Evolutionary conservation across 140 eudicot species (phyloP), one percentile per base, ranked within the genome.

Genomic region (Eryngium alpinum): DNA sequence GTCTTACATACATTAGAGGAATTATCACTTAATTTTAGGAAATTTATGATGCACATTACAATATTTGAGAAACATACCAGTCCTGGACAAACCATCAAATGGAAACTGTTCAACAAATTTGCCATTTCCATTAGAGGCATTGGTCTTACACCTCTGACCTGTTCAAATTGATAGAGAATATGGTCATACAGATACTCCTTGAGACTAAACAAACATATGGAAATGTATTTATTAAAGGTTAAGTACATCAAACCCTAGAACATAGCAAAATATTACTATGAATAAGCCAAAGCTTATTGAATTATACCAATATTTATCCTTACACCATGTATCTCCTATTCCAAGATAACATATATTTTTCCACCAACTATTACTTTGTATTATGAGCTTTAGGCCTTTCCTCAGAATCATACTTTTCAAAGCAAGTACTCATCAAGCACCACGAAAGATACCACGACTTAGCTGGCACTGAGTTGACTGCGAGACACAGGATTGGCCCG

Each of bases 91-190:
- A 92, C 90, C 83, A 84, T 88, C 86, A 92, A 63, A 78, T 84
- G 84, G 81, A 86, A 83, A 81, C 88, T 92, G 84, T 87, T 94
- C 72, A 94, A 83, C 79, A 94, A 88, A 86, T 85, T 94, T 52
- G 94, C 90, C 97, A 94, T 94, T 85, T 94, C 98, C 65, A 81
- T 77, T 76, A 94, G 89, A 74, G 96, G 79, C 97, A 94, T 90
- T 32, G 97, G 98, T 84, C 86, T 84, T 63, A 92, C 98, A 79
- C 97, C 98, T 88, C 97, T 88, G 80, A 94, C 96, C 98, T 94
- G 93, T 81, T 53, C 78, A 72, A 77, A 27, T 72, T 51, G 19
- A 78, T 38, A 38, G n/a, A 74, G 70, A 66, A 60, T 15, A 28
- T 65, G 77, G 34, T 71, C 25, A 31, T 75, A 2, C 17, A 49